These are phyloP conservation scores for Ceratocystis cubensis DNA, from an alignment of 2,329 filamentous ascomycete species.

Conservation along the genomic window DNA sequence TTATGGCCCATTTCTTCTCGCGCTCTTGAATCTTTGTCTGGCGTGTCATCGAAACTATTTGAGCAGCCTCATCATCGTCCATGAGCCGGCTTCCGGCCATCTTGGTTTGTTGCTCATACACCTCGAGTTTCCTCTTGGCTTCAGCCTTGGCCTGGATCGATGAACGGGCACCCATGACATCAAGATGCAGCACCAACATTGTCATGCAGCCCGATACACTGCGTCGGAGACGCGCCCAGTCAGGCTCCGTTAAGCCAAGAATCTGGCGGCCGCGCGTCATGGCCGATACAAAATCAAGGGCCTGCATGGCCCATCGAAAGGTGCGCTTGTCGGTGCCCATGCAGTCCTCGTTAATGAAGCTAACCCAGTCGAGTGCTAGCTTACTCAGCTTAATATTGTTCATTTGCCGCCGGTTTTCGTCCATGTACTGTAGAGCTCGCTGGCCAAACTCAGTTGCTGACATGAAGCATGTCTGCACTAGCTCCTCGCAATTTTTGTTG, in stretches of 20 bases:
- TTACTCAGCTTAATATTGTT: conserved; percentile 93
- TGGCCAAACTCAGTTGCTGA: conserved; percentile 99
- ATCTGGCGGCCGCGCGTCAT: conserved; percentile 94
- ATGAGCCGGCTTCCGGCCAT: conserved; percentile 59
- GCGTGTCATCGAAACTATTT: conserved; percentile 62
- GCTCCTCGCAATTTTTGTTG: conserved; percentile 78
- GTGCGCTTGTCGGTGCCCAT: conserved; percentile 87
- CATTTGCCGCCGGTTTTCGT: conserved; percentile 88
- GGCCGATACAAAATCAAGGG: conserved; percentile 90
- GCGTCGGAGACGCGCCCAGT: conserved; percentile 67
- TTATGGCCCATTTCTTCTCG: conserved; percentile 65
- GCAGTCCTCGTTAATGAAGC: conserved; percentile 96
- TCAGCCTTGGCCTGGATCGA: conserved; percentile 89
- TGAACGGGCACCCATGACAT: conserved; percentile 95
- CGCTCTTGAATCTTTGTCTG: conserved; percentile 60
- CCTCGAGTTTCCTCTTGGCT: conserved; percentile 66
- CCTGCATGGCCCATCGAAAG: conserved; percentile 92
- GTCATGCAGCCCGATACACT: conserved; percentile 98
- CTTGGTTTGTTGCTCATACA: conserved; percentile 58
- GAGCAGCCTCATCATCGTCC: conserved; percentile 72
- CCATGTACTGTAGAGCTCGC: conserved; percentile 86
- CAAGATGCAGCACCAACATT: conserved; percentile 91
- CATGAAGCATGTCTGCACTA: conserved; percentile 95
- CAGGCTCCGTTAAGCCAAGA: conserved; percentile 73
- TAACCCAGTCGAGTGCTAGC: conserved; percentile 89